Conservation (phyloP, 257 asterid species). For the Verbena officinalis region DNA sequence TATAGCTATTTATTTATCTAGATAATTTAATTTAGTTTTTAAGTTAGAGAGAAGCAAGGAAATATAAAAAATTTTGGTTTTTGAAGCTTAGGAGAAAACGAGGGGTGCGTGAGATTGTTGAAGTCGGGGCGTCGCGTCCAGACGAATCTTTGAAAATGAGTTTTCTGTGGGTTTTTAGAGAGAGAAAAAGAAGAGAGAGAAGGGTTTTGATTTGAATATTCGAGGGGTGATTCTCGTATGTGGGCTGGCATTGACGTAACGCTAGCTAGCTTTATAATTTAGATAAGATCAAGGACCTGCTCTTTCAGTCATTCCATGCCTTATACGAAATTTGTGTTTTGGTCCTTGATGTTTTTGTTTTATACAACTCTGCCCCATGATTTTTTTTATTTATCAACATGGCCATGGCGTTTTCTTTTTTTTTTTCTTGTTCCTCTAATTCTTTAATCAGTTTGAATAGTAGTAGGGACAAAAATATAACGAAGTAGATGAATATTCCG, state of each 20-base stretch:
- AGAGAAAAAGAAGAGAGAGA: slow-evolving; percentile 9
- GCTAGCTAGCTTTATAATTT: not conserved
- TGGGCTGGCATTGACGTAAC: slow-evolving; percentile 38
- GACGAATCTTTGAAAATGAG: slow-evolving; percentile 56
- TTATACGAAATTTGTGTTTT: not conserved
- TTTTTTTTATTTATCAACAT: not conserved
- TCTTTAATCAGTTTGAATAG: not conserved
- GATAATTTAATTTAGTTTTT: too few relatives aligned
- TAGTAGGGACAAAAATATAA: not conserved
- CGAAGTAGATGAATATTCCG: not conserved
- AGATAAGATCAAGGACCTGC: slow-evolving; percentile 46
- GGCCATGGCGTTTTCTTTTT: not conserved
- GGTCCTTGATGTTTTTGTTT: slow-evolving; percentile 12
- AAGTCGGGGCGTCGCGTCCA: slow-evolving; percentile 88
- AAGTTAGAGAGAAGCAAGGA: too few relatives aligned
- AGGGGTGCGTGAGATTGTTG: slow-evolving; percentile 51
- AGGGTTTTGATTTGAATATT: slow-evolving; percentile 41
- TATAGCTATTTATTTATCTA: too few relatives aligned
- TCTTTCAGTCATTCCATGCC: not conserved
- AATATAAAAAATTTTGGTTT: not conserved
- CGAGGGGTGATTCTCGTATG: slow-evolving; percentile 42
- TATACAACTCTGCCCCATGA: slow-evolving; percentile 5
- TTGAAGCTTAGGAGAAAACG: slow-evolving; percentile 23
- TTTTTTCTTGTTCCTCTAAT: not conserved
- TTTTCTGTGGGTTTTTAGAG: not conserved